Conservation (phyloP, 805 yeast genomes). For the Ogataea allantospora region DNA sequence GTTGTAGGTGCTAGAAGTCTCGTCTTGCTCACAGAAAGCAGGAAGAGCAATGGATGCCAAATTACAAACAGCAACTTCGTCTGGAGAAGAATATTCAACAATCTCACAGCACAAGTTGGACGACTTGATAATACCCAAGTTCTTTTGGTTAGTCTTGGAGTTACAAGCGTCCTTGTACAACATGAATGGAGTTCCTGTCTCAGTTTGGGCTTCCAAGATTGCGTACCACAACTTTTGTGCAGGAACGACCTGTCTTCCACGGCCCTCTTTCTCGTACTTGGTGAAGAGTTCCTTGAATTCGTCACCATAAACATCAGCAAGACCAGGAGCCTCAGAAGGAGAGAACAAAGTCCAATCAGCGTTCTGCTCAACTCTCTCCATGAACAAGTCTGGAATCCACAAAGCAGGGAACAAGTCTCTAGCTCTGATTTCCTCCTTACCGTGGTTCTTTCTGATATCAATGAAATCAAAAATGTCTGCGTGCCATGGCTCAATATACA, state of each 20-base stretch:
- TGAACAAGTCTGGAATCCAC: slow-evolving; percentile 63
- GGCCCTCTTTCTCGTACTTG: slow-evolving; percentile 49
- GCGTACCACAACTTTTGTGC: slow-evolving; percentile 64
- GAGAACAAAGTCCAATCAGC: slow-evolving; percentile 59
- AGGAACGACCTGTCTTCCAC: slow-evolving; percentile 48
- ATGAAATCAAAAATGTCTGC: slow-evolving; percentile 57
- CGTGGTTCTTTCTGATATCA: slow-evolving; percentile 61
- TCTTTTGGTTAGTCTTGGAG: slow-evolving; percentile 56
- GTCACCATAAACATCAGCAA: slow-evolving; percentile 53
- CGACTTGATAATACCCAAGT: slow-evolving; percentile 57
- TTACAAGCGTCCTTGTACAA: slow-evolving; percentile 63
- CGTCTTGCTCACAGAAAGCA: slow-evolving; percentile 49
- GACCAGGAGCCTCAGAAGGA: slow-evolving; percentile 58
- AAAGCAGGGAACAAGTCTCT: slow-evolving; percentile 62
- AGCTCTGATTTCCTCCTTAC: slow-evolving; percentile 62
- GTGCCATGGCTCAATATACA: slow-evolving; percentile 65
- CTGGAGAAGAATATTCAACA: slow-evolving; percentile 58
- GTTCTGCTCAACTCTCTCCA: slow-evolving; percentile 57
- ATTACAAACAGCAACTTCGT: slow-evolving; percentile 61
- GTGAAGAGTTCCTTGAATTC: slow-evolving; percentile 53
- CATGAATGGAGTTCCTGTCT: slow-evolving; percentile 66
- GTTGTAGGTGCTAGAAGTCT: slow-evolving; percentile 45
- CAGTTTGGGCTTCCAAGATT: slow-evolving; percentile 60
- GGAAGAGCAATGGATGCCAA: slow-evolving; percentile 61
- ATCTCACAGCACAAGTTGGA: slow-evolving; percentile 64